A percentile compares a stretch with the other conserved stretches of the same genome.
Conservation (phyloP, 306 rosid genomes). For the Gynostemma pentaphyllum region DNA sequence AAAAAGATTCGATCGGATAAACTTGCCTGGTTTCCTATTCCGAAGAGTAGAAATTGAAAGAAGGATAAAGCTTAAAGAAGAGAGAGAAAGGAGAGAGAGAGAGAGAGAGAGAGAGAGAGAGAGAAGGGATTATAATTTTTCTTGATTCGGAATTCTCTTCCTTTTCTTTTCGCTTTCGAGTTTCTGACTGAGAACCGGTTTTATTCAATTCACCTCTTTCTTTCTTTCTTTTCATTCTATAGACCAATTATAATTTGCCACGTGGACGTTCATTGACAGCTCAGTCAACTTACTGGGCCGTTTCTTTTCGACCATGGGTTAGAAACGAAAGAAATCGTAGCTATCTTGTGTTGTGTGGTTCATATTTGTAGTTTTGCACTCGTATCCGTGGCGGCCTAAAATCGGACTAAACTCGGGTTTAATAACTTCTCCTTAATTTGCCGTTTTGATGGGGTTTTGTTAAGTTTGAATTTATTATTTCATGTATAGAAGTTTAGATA, state of each 20-base stretch:
- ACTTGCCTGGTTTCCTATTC: not conserved
- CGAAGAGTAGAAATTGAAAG: not conserved
- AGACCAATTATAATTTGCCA: not conserved
- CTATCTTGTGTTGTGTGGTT: not conserved
- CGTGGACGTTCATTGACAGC: slow-evolving; percentile 5
- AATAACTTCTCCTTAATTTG: too few species aligned
- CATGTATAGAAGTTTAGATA: too few species aligned
- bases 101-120: slow-evolving; percentile 4
- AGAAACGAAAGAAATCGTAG: not conserved
- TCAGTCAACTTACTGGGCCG: slow-evolving; percentile 8
- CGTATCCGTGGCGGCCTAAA: too few species aligned
- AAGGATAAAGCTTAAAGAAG: not conserved
- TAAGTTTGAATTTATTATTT: too few species aligned
- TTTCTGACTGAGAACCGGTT: slow-evolving; percentile 8
- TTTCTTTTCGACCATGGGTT: not conserved
- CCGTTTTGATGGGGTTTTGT: too few species aligned
- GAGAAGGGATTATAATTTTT: too few species aligned
- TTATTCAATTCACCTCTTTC: not conserved
- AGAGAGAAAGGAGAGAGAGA: not conserved
- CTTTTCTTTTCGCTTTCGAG: slow-evolving; percentile 9
- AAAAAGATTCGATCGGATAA: not conserved
- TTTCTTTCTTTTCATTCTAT: not conserved
- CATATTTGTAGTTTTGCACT: not conserved
- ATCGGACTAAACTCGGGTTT: too few species aligned
- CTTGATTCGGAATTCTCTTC: not conserved